These are phyloP conservation scores for Quercus lobata DNA, from an alignment of 331 rosid genomes.

Conservation along the genomic window DNA sequence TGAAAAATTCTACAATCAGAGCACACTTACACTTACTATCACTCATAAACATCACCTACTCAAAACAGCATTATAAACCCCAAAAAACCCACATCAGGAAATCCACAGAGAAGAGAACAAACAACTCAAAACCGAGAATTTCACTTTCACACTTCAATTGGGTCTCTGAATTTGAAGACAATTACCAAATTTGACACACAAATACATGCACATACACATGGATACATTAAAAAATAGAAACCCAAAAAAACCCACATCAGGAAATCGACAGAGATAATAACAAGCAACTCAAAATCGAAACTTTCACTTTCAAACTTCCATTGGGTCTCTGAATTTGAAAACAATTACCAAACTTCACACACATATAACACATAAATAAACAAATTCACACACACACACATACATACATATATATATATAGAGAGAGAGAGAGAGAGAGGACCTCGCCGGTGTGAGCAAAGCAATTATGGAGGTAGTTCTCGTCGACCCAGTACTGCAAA, in stretches of 20 bases:
- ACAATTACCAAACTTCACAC: not conserved
- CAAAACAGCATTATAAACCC: not conserved
- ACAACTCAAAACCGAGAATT: not conserved
- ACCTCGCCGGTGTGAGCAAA: constrained; percentile 90
- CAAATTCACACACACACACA: not conserved
- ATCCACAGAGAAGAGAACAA: not conserved
- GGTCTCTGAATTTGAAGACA: not conserved
- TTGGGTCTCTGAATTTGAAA: not conserved
- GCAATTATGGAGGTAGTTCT: constrained; percentile 63
- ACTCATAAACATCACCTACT: not conserved
- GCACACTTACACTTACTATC: not conserved
- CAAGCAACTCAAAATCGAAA: not conserved
- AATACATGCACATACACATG: not conserved
- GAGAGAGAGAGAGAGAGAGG: constrained; percentile 7
- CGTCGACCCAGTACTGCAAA: constrained; percentile 93
- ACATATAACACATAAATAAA: not conserved
- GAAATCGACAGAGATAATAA: not conserved
- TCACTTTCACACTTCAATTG: not conserved
- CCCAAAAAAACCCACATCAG: not conserved
- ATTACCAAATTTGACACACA: not conserved
- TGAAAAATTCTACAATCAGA: not conserved
- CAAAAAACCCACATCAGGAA: not conserved
- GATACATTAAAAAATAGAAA: not conserved
- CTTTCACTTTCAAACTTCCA: not conserved
- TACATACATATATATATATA: not conserved